Evolutionary conservation across 176 grass and related monocot genomes (phyloP), one percentile per base, ranked within the genome.

Genomic region (Melocanna baccifera): DNA sequence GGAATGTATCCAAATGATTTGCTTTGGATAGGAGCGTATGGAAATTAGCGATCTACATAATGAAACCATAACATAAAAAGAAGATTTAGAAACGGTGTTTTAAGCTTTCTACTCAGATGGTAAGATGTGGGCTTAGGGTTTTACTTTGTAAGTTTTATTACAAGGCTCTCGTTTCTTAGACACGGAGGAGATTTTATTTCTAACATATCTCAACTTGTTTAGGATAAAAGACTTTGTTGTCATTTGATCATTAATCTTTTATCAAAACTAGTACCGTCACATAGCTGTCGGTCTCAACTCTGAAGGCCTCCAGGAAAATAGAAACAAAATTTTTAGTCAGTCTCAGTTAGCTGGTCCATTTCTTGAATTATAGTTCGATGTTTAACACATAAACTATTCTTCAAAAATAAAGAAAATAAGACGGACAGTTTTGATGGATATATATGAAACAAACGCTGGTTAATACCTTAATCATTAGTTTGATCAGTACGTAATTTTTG

Each of bases 401-500:
- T 66, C 0, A 56, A 77, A 77, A 77, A 68, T 26, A 61, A 65
- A 28, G 61, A 59, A 56, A 43, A 72, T 2, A 70, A 78, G 67
- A 9, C 48, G 0, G 76, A 83, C 5, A 6, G 18, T 67, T 61
- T 36, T 9, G 13, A 19, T 79, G 50, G 50, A 87, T 36, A 68
- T 84, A 84, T 75, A 71, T 63, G 63, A 34, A 76, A 70, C 68
- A 75, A 52, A 79, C 51, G 39, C 6, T 69, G 34, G 51, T 91
- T 81, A 87, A 62, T 75, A 87, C 43, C 69, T 9, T 87, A 84
- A 91, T 84, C 81, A 91, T 87, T 84, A 84, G 43, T 64, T 77
- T 84, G 50, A 81, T 87, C 62, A 76, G 76, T 37, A 70, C 4
- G 52, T 20, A 67, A 32, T 67, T 79, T 91, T 80, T 76, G 76